phyloP scores from a whole-genome alignment of 352 stramenopile species.

The Phytophthora sansomeana region DNA sequence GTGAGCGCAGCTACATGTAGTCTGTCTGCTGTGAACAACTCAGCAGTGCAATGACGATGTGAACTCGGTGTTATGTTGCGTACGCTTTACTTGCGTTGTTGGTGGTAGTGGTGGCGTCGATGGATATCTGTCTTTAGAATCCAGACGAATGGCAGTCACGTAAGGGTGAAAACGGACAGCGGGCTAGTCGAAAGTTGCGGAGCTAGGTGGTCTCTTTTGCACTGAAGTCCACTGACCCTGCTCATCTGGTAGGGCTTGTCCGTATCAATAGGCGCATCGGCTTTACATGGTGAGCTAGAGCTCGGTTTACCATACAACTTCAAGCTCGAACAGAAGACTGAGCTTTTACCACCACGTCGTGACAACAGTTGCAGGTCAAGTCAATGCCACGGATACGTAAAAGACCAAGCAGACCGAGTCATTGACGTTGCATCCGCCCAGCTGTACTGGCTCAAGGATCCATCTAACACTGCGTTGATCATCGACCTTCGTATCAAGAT shows the following conservation, averaged over 20 bases:
- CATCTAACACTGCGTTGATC: not conserved
- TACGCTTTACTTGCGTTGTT: conserved; percentile 20
- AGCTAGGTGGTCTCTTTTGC: conserved; percentile 5
- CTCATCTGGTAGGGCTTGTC: conserved; percentile 10
- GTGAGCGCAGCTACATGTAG: conserved; percentile 28
- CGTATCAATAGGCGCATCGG: conserved; percentile 16
- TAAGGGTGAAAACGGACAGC: conserved; percentile 8
- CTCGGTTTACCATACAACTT: conserved; percentile 12
- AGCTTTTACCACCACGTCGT: conserved; percentile 25
- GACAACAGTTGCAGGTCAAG: conserved; percentile 29
- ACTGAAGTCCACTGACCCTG: not conserved
- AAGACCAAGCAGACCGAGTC: conserved; percentile 15
- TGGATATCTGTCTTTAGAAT: not conserved
- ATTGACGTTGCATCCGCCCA: conserved; percentile 17
- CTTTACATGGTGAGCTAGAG: conserved; percentile 6
- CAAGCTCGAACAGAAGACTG: conserved; percentile 13
- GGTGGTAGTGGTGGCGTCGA: not conserved
- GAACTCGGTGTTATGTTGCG: conserved; percentile 30
- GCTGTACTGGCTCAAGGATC: conserved; percentile 29
- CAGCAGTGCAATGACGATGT: conserved; percentile 33
- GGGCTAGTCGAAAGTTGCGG: conserved; percentile 15
- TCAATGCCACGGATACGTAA: conserved; percentile 12
- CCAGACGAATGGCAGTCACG: not conserved
- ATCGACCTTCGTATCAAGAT: conserved; percentile 2
- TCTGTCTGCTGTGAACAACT: conserved; percentile 38